These are phyloP conservation scores for Annulohypoxylon maeteangense DNA, from an alignment of 495 filamentous ascomycete species.

Conservation along the genomic window DNA sequence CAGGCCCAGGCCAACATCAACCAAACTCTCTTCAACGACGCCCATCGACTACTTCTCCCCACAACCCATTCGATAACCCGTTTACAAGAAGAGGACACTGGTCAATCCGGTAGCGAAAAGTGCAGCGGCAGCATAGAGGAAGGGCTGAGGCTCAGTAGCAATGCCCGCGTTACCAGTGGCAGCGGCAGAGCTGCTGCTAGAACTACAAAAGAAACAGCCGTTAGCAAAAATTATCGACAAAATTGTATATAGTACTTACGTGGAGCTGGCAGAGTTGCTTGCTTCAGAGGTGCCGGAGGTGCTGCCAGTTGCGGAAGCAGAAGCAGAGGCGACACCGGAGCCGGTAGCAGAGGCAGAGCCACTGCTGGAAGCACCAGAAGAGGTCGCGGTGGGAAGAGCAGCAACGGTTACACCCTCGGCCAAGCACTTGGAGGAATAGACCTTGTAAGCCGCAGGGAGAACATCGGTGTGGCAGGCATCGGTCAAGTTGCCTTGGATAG, in stretches of 20 bases:
- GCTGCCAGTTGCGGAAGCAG: conserved; percentile 23
- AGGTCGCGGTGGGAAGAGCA: conserved; percentile 35
- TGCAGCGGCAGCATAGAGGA: conserved; percentile 39
- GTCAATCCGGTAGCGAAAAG: conserved; percentile 42
- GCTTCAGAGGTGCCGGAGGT: conserved; percentile 11
- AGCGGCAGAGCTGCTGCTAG: conserved; percentile 14
- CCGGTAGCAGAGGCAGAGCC: conserved; percentile 27
- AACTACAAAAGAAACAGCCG: conserved; percentile 2
- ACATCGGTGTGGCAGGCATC: conserved; percentile 41
- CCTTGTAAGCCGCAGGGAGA: conserved; percentile 41
- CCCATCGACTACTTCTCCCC: background rate
- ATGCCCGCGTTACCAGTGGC: conserved; percentile 32
- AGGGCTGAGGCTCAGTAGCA: conserved; percentile 31
- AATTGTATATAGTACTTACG: conserved; percentile 17
- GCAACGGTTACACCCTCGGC: conserved; percentile 47
- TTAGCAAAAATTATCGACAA: conserved; percentile 10
- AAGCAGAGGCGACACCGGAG: conserved; percentile 17
- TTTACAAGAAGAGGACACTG: conserved; percentile 42
- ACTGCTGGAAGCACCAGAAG: conserved; percentile 32
- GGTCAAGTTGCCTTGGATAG: conserved; percentile 49
- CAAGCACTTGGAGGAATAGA: conserved; percentile 49
- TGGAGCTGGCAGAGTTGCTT: conserved; percentile 27
- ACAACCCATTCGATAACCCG: background rate
- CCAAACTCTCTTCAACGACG: conserved; percentile 5
- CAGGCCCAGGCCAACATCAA: conserved; percentile 18